These are phyloP conservation scores for Chrysoporthe puriensis DNA, from an alignment of 2,329 filamentous ascomycete genomes.

Conservation along the genomic window DNA sequence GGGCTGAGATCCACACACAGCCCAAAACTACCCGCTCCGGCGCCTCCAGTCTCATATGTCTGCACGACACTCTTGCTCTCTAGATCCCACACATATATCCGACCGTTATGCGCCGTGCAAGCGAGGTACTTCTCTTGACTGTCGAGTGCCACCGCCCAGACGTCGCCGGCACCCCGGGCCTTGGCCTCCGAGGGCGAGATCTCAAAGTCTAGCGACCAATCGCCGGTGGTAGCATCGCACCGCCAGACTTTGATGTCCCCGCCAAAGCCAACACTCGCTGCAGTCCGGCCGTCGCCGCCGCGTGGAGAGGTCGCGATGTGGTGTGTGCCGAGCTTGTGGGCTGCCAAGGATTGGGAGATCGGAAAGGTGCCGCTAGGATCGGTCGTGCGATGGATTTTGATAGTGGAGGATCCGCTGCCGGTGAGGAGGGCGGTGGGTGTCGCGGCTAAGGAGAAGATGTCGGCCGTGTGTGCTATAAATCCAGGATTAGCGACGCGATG, in stretches of 20 bases:
- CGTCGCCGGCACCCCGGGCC: slow-evolving; percentile 55
- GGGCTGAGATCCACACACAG: slow-evolving; percentile 79
- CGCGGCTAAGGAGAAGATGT: slow-evolving; percentile 82
- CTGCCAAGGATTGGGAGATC: slow-evolving; percentile 78
- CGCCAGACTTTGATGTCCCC: slow-evolving; percentile 89
- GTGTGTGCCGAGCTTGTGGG: slow-evolving; percentile 88
- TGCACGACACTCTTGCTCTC: slow-evolving; percentile 54
- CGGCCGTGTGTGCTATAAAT: slow-evolving; percentile 72
- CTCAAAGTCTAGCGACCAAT: slow-evolving; percentile 55
- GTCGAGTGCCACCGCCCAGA: slow-evolving; percentile 88
- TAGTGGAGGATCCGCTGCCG: slow-evolving; percentile 79
- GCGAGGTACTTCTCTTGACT: slow-evolving; percentile 83
- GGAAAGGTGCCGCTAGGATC: slow-evolving; percentile 66
- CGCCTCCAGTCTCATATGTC: slow-evolving; percentile 75
- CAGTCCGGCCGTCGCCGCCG: slow-evolving; percentile 65
- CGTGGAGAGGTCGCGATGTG: slow-evolving; percentile 72
- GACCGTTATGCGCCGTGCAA: slow-evolving; percentile 84
- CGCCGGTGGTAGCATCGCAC: slow-evolving; percentile 60
- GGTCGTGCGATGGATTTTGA: slow-evolving; percentile 78
- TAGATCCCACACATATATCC: slow-evolving; percentile 86
- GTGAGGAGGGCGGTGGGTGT: slow-evolving; percentile 77
- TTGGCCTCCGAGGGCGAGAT: slow-evolving; percentile 41
- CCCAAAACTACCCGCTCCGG: slow-evolving; percentile 73
- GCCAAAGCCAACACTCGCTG: slow-evolving; percentile 85
- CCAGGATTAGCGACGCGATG: slow-evolving; percentile 19